Percentiles rank a stretch among this genome's conserved stretches.
These are phyloP conservation scores for Rhodotorula sp. DNA, from an alignment of 1,284 basidiomycete species.

Conservation along the genomic window DNA sequence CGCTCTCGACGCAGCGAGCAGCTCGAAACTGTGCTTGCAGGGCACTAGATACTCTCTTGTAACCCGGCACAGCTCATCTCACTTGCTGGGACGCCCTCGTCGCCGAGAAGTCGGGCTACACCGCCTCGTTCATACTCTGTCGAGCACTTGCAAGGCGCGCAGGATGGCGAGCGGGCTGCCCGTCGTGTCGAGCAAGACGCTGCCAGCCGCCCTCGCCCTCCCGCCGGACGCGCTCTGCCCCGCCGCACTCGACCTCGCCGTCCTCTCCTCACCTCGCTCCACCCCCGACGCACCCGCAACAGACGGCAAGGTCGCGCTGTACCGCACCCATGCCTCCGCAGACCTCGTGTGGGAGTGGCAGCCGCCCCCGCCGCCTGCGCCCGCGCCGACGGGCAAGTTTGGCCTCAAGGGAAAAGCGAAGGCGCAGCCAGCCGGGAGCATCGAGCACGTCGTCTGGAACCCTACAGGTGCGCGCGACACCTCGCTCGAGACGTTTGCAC, in stretches of 20 bases:
- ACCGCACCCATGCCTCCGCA: slow-evolving; percentile 1
- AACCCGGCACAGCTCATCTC: too few relatives aligned
- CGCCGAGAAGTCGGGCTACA: background rate
- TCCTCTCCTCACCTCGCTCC: slow-evolving; percentile 12
- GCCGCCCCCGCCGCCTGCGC: slow-evolving; percentile 11
- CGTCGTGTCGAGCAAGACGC: slow-evolving; percentile 5
- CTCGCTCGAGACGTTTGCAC: background rate
- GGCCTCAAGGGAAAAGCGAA: slow-evolving; percentile 31
- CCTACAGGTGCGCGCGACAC: slow-evolving; percentile 13
- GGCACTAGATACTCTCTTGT: too few relatives aligned
- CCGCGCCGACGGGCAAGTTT: slow-evolving; percentile 5
- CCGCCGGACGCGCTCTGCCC: slow-evolving; percentile 12
- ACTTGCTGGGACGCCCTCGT: background rate
- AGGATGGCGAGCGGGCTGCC: background rate
- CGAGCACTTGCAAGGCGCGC: background rate
- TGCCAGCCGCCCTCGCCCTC: slow-evolving; percentile 5
- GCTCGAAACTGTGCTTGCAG: too few relatives aligned
- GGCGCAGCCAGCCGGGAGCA: slow-evolving; percentile 7
- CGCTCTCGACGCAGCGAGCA: too few relatives aligned
- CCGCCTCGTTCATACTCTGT: background rate
- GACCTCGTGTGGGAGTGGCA: slow-evolving; percentile 34
- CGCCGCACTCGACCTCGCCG: slow-evolving; percentile 14
- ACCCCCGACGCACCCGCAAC: background rate
- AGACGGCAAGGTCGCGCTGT: slow-evolving; percentile 14
- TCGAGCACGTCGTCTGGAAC: slow-evolving; percentile 22